Base-by-base conservation (phyloP, 108 stramenopile genomes). In the Seminavis robusta region DNA sequence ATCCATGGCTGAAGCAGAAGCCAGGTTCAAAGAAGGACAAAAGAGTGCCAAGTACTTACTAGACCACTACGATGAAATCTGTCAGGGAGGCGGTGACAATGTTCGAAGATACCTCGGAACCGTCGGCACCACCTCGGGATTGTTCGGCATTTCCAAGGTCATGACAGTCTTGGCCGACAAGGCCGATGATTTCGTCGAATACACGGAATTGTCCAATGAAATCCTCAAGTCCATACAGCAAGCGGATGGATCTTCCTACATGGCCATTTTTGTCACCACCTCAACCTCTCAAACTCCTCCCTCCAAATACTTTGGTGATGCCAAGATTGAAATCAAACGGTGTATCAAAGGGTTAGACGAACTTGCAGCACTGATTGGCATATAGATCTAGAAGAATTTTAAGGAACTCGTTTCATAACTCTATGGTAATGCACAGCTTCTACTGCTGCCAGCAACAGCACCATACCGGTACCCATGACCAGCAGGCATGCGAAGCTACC, bases 101-200 rank as follows among this genome's bases (percentile, higher is more conserved):
- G 66, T 84, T 31, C 50, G 83, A 33, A 52, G 83, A 19, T 84
- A 81, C 43, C 47, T 84, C 10, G 83, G 83, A 0, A 84, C 83
- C 0, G 79, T 84, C 33, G 79, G 77, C 0, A 63, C 61, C 1
- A 45, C 63, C 15, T 66, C 63, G 8, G 64, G 68, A 11, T 30
- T 81, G 30, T 78, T 64, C 52, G 79, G 79, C 13, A 72, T 81
- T 34, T 33, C 39, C 2, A 74, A 80, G 55, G 45, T 64, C 59
- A 10, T 84, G 69, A 76, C 69, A 47, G 44, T 44, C 9, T 47
- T 84, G 11, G 56, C 60, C 21, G 73, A 74, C 1, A 33, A 70
- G 47, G 79, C 76, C 0, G 68, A 69, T 16, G 83, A 84, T 52
- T 58, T 84, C 49, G 69, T 80, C 5, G 73, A 73, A 41, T 84